These are phyloP conservation scores for Pisolithus sp. DNA, from an alignment of 768 basidiomycete genomes.

Conservation along the genomic window DNA sequence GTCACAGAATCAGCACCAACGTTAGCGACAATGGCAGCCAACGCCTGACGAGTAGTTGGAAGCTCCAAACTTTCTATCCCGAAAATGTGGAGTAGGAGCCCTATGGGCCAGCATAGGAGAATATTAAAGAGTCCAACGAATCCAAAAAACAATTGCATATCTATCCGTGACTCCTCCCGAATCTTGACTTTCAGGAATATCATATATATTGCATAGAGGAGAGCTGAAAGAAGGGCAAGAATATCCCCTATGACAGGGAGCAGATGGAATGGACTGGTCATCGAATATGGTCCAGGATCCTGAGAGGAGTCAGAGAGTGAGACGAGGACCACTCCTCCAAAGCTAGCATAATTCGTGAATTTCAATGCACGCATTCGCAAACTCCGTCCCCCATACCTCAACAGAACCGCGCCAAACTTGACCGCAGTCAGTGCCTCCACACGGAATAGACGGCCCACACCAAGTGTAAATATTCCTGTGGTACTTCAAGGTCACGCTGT, in stretches of 20 bases:
- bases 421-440: slow-evolving; percentile 71
- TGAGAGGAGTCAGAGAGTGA: slow-evolving; percentile 71
- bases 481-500: not conserved
- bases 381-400: slow-evolving; percentile 49
- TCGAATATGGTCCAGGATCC: slow-evolving; percentile 8
- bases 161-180: slow-evolving; percentile 70
- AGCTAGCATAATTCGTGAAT: slow-evolving; percentile 37
- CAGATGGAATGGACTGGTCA: slow-evolving; percentile 10
- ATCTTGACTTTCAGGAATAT: slow-evolving; percentile 86
- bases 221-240: slow-evolving; percentile 79
- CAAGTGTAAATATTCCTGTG: slow-evolving; percentile 89
- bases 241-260: slow-evolving; percentile 58
- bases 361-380: not conserved
- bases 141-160: slow-evolving; percentile 94
- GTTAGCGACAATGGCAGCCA: slow-evolving; percentile 49
- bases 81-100: slow-evolving; percentile 65
- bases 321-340: slow-evolving; percentile 82
- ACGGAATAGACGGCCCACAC: slow-evolving; percentile 70
- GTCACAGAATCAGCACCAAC: slow-evolving; percentile 29
- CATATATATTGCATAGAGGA: slow-evolving; percentile 86
- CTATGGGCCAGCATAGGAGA: slow-evolving; percentile 68
- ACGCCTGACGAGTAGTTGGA: slow-evolving; percentile 46
- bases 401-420: slow-evolving; percentile 72
- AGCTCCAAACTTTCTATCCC: slow-evolving; percentile 71
- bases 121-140: slow-evolving; percentile 89